Percentiles rank a stretch among this genome's conserved stretches.
Evolutionary conservation across 352 stramenopile genomes (phyloP).

Genomic region (Phytophthora pluvialis): DNA sequence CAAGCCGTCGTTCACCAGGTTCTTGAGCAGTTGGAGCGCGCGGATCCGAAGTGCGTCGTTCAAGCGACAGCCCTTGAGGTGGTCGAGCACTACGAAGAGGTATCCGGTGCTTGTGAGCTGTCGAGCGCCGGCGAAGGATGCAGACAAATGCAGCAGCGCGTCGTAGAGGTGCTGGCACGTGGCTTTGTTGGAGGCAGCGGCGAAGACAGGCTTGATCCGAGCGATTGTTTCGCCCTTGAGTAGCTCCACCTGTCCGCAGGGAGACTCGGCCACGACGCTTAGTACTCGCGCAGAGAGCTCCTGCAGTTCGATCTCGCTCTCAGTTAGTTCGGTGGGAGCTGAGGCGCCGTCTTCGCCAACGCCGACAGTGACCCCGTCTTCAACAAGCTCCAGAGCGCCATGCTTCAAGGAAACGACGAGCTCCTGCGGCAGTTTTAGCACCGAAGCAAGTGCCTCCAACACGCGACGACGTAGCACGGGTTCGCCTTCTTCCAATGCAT

Average conservation of each 20-base stretch:
- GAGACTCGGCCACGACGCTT: conserved; percentile 59
- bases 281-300: conserved; percentile 60
- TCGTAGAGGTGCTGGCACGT: conserved; percentile 62
- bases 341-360: conserved; percentile 3
- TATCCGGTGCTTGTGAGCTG: conserved; percentile 58
- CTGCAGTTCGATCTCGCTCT: conserved; percentile 49
- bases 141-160: conserved; percentile 48
- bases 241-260: conserved; percentile 46
- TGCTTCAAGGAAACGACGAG: conserved; percentile 69
- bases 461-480: conserved; percentile 55
- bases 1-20: conserved; percentile 70
- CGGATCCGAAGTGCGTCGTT: conserved; percentile 49
- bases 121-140: conserved; percentile 54
- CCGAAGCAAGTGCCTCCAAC: conserved; percentile 48
- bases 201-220: conserved; percentile 58
- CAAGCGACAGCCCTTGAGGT: conserved; percentile 42
- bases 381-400: conserved; percentile 62
- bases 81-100: conserved; percentile 53
- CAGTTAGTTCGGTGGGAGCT: conserved; percentile 8
- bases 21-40: conserved; percentile 65
- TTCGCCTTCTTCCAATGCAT: conserved; percentile 64
- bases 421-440: conserved; percentile 70
- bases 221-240: conserved; percentile 46
- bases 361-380: conserved; percentile 29
- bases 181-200: conserved; percentile 25